phyloP scores from a whole-genome alignment of 139 green algal genomes.

The Chlamydomonas schloesseri region DNA sequence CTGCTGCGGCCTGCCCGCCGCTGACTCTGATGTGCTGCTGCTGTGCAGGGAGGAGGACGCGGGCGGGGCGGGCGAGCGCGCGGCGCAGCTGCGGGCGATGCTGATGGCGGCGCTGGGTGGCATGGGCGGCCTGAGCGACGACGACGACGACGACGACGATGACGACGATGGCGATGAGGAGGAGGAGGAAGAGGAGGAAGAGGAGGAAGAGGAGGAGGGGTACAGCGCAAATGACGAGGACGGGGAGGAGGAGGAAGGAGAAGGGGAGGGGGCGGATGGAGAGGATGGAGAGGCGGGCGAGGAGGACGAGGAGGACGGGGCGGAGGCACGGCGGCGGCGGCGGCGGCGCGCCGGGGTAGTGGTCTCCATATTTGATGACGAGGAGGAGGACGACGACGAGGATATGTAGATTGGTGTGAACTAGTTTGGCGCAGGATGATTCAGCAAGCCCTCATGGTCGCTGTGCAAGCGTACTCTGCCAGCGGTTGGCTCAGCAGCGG shows the following conservation, averaged over 20 bases:
- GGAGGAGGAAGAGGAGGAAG: background rate
- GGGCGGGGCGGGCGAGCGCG: background rate
- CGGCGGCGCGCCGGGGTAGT: too few relatives aligned
- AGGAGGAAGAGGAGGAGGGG: background rate
- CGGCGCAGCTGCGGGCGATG: background rate
- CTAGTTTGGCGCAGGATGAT: too few relatives aligned
- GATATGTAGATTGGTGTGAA: too few relatives aligned
- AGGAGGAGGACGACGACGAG: too few relatives aligned
- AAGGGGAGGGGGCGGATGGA: background rate
- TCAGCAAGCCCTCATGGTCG: too few relatives aligned
- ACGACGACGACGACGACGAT: background rate
- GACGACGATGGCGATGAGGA: background rate
- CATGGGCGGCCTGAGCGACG: background rate
- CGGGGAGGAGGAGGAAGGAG: background rate
- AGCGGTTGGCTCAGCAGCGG: too few relatives aligned
- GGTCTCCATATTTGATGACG: too few relatives aligned
- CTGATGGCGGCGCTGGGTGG: background rate
- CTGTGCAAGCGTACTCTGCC: too few relatives aligned
- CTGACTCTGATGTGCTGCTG: too few relatives aligned
- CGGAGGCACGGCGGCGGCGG: too few relatives aligned
- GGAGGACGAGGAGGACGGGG: background rate
- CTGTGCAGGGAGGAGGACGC: background rate
- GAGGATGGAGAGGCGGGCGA: background rate
- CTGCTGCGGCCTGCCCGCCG: too few relatives aligned
- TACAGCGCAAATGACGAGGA: background rate